phyloP scores from a whole-genome alignment of 192 early-diverging fungal species.

The Backusella circina region DNA sequence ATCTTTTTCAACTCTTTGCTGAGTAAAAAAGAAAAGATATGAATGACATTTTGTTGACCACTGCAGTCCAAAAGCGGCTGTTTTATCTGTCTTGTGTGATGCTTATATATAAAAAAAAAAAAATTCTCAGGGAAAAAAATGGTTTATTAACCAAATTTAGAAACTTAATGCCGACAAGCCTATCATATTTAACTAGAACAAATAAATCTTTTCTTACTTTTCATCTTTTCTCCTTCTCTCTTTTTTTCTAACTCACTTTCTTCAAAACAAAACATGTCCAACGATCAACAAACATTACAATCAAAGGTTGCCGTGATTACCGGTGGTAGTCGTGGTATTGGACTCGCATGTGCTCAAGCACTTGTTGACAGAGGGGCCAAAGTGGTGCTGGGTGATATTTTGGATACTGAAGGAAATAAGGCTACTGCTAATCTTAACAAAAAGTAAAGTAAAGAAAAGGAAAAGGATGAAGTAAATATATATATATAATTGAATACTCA shows the following conservation, averaged over 20 bases:
- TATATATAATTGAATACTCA: background rate
- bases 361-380: conserved; percentile 12
- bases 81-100: background rate
- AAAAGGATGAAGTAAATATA: background rate
- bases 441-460: background rate
- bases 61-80: too few relatives aligned
- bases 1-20: background rate
- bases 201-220: background rate
- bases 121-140: background rate
- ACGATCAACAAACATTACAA: background rate
- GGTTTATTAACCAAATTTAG: background rate
- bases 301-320: conserved; percentile 24
- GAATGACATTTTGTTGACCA: too few relatives aligned
- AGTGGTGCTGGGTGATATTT: conserved; percentile 20
- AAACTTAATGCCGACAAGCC: background rate
- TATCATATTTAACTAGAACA: background rate
- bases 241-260: background rate
- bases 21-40: background rate
- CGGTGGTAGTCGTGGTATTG: conserved; percentile 19
- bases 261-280: background rate
- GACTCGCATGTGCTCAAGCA: conserved; percentile 7
- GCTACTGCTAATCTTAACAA: conserved; percentile 2
- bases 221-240: background rate
- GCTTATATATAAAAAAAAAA: background rate
- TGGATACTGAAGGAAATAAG: conserved; percentile 1